Evolutionary conservation across 371 early-diverging fungal species (phyloP), one percentile per base, ranked within the genome.

Genomic region (Blakeslea trispora): DNA sequence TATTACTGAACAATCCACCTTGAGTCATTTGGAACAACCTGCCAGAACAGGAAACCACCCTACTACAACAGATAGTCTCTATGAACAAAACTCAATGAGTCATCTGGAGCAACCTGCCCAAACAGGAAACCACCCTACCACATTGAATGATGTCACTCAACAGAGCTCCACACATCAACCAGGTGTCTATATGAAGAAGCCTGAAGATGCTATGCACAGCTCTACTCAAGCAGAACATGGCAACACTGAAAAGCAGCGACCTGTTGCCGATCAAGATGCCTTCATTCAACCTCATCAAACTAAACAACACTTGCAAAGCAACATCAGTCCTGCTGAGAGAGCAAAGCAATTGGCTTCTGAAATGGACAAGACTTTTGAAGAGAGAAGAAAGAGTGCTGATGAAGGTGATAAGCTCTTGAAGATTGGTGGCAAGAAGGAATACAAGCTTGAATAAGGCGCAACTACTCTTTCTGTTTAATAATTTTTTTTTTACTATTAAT

Each of bases 301-400:
- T 0, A 14, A 64, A 17, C 31, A 55, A 3, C 45, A 59, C 9
- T 66, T 64, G 67, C 64, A 71, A 43, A 31, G 42, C n/a, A 56
- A 56, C 10, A 66, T 61, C 56, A 45, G 52, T 13, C 71, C 64
- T 21, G 59, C 61, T 28, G 61, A 66, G n/a, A 61, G 71, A 47
- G 61, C 67, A 31, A 71, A 71, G 53, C 34, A 66, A 23, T 47
- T 71, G 24, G 71, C 51, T 22, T 19, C 31, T 11, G 67, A 71
- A 24, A 67, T 71, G 71, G 57, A 67, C 9, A 34, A 31, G 18
- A 41, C 17, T 13, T 22, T 32, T 13, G 19, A 37, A 32, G 32
- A 35, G 51, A 45, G 49, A 18, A 56, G 40, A 53, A 52, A 34
- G 15, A 44, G 45, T 18, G 56, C 49, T 37, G 49, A 35, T 11